Evolutionary conservation across 805 yeast species (phyloP), one percentile per base, ranked within the genome.

Genomic region (Candida mattraensis): DNA sequence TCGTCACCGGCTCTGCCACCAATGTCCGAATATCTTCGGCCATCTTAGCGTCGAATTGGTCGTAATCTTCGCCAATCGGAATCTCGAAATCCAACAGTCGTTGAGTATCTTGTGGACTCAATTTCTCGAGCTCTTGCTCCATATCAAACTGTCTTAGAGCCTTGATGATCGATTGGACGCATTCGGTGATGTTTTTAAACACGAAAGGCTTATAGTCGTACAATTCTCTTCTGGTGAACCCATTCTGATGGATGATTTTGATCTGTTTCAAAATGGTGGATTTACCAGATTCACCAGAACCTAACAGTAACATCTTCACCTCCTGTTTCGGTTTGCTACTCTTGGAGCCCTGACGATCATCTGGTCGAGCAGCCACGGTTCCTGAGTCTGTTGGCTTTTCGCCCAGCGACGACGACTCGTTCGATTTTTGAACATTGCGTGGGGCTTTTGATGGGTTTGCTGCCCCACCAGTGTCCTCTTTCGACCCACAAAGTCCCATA

Each of bases 261-360:
- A 85, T 85, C 58, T 84, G 94, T 57, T 83, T 85, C 35, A 85
- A 75, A 35, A 84, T 78, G 12, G 94, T 84, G 6, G 88, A 80
- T 54, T 84, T 85, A 4, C 94, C 94, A 43, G 81, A 71, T 54
- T 84, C 94, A 11, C 98, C 99, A 0, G 96, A 84, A 5, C 99
- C 93, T 31, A 84, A 62, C 21, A 89, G 67, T 23, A 89, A 66
- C 30, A 89, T 80, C 57, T 88, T 88, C 35, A 80, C 78, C 40
- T 78, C 85, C 43, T 71, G 64, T 42, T 58, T 63, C 11, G 48
- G 29, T 29, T 44, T 52, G 18, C 25, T 36, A 10, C 34, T 37
- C 12, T 30, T 33, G 6, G 22, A 18, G 11, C 24, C 26, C 21
- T 24, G 26, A 17, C 18, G 19, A 12, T 18, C 34, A 8, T 16